Conservation (phyloP, 2,329 filamentous ascomycete genomes). For the Ophiostoma sp. region DNA sequence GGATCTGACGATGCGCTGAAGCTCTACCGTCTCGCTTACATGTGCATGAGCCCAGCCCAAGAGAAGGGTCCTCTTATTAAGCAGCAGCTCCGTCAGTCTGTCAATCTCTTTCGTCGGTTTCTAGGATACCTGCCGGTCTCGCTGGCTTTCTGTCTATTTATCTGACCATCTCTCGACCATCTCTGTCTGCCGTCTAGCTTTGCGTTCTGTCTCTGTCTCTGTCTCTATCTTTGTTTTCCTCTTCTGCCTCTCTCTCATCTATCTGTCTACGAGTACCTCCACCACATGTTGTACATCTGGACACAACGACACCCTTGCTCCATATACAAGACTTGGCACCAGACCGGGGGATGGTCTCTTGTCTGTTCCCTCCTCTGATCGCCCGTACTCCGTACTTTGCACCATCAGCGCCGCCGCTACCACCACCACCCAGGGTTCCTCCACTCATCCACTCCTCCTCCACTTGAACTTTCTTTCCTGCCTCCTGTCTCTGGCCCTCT, state of each 20-base stretch:
- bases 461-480: constrained; percentile 26
- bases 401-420: constrained; percentile 16
- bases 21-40: neutral
- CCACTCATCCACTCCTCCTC: constrained; percentile 22
- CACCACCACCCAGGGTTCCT: constrained; percentile 20
- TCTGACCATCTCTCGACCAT: neutral
- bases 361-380: constrained; percentile 25
- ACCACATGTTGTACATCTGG: constrained; percentile 19
- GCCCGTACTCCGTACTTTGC: constrained; percentile 26
- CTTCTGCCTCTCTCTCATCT: neutral
- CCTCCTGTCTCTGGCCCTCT: constrained; percentile 21
- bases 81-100: neutral
- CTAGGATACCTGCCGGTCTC: neutral
- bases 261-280: neutral
- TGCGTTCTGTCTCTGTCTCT: neutral
- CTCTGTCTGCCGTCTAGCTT: neutral
- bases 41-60: neutral
- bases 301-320: constrained; percentile 24
- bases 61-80: neutral
- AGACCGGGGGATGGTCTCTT: constrained; percentile 25
- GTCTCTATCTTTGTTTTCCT: neutral
- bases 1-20: neutral
- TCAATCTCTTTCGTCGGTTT: neutral
- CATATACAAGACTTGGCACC: constrained; percentile 24
- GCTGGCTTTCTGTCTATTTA: neutral